Evolutionary conservation across 306 rosid species (phyloP).

Genomic region (Hylodesmum podocarpum): DNA sequence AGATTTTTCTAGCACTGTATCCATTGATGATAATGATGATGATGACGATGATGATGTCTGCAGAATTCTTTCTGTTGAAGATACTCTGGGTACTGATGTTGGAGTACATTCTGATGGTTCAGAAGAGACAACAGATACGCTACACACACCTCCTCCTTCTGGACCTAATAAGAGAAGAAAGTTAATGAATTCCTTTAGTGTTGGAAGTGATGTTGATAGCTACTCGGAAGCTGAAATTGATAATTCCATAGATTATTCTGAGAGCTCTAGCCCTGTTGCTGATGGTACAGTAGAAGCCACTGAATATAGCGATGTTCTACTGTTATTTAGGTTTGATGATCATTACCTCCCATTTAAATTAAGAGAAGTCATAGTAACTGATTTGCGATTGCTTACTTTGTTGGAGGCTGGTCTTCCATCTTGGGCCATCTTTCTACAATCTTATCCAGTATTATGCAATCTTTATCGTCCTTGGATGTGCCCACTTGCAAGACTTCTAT

Average conservation of each 20-base stretch:
- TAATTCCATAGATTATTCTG: conserved; percentile 30
- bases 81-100: conserved; percentile 34
- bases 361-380: conserved; percentile 65
- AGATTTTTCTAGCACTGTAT: conserved; percentile 36
- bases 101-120: conserved; percentile 34
- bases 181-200: conserved; percentile 40
- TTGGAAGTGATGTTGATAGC: conserved; percentile 41
- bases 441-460: conserved; percentile 87
- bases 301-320: conserved; percentile 69
- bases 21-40: conserved; percentile 44
- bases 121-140: conserved; percentile 29
- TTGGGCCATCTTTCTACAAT: conserved; percentile 96
- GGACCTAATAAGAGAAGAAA: conserved; percentile 87
- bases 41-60: conserved; percentile 43
- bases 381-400: conserved; percentile 83
- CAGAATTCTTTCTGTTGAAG: conserved; percentile 34
- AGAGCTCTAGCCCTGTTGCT: conserved; percentile 35
- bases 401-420: conserved; percentile 98
- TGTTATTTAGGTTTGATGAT: conserved; percentile 80
- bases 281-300: conserved; percentile 59
- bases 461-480: conserved; percentile 99
- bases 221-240: conserved; percentile 27
- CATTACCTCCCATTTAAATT: conserved; percentile 79
- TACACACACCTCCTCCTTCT: conserved; percentile 69
- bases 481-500: conserved; percentile 78